Percentiles rank a stretch among this genome's conserved stretches.
Conservation (phyloP, 2,329 filamentous ascomycete species). For the Claviceps cyperi region DNA sequence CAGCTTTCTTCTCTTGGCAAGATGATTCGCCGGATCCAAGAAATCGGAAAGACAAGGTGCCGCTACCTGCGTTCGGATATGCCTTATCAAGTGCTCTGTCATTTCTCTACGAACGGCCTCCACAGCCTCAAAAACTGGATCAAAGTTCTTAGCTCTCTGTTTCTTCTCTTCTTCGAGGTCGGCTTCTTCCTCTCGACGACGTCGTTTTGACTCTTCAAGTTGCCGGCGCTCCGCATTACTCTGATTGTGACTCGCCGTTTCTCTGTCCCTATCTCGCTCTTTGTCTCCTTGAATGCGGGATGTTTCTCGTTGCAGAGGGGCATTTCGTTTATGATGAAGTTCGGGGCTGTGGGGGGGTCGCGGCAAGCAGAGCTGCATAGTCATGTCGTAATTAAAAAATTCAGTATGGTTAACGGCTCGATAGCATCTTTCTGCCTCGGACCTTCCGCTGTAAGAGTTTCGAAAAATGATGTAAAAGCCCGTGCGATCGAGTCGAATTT, state of each 20-base stretch:
- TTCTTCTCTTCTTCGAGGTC: constrained; percentile 85
- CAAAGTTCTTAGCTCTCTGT: constrained; percentile 72
- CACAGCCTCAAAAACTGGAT: constrained; percentile 76
- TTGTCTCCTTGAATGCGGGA: background rate
- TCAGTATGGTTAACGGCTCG: constrained; percentile 63
- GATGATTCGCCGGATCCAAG: constrained; percentile 69
- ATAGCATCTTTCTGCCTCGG: constrained; percentile 71
- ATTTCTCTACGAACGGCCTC: constrained; percentile 68
- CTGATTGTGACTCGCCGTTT: constrained; percentile 4
- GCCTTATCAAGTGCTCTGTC: constrained; percentile 71
- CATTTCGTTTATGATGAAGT: constrained; percentile 18
- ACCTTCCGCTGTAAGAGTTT: constrained; percentile 58
- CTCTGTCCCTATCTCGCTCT: constrained; percentile 1
- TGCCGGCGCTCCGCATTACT: constrained; percentile 25
- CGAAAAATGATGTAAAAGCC: constrained; percentile 92
- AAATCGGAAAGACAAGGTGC: constrained; percentile 67
- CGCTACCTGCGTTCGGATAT: constrained; percentile 78
- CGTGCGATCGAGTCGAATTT: constrained; percentile 67
- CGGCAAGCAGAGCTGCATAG: constrained; percentile 58
- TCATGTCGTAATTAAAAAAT: constrained; percentile 84
- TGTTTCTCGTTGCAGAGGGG: constrained; percentile 19
- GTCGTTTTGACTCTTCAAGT: constrained; percentile 50
- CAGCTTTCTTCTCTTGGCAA: constrained; percentile 62
- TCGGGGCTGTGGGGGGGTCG: constrained; percentile 12
- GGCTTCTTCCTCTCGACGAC: constrained; percentile 57